These are phyloP conservation scores for Ulota crispa DNA, from an alignment of 225 moss, liverwort and hornwort species.

Conservation along the genomic window DNA sequence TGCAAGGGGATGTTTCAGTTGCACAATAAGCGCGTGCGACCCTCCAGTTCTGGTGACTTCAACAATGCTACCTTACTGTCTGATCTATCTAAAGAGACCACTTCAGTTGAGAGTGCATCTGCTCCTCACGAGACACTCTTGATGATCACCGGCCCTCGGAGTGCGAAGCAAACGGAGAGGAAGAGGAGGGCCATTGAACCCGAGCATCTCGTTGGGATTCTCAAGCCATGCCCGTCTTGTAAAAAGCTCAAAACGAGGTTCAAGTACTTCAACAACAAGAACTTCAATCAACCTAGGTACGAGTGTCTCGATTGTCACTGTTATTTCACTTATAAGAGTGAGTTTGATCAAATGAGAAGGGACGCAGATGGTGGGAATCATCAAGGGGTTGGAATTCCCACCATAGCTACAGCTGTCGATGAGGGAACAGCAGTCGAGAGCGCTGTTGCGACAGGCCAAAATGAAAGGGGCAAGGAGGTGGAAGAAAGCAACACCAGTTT, in stretches of 20 bases:
- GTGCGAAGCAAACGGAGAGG: slow-evolving; percentile 49
- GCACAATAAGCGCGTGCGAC: slow-evolving; percentile 53
- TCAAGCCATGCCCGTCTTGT: slow-evolving; percentile 47
- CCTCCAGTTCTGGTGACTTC: slow-evolving; percentile 52
- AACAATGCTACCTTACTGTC: slow-evolving; percentile 40
- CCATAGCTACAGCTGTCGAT: slow-evolving; percentile 24
- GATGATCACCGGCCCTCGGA: slow-evolving; percentile 47
- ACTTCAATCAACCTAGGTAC: slow-evolving; percentile 55
- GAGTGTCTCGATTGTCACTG: slow-evolving; percentile 57
- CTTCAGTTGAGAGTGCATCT: slow-evolving; percentile 59
- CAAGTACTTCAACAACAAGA: slow-evolving; percentile 61
- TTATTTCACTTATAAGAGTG: slow-evolving; percentile 54
- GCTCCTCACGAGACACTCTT: slow-evolving; percentile 46
- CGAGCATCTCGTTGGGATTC: slow-evolving; percentile 41
- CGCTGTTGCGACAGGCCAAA: slow-evolving; percentile 25
- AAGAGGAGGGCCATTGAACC: slow-evolving; percentile 63
- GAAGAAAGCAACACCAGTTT: slow-evolving; percentile 29
- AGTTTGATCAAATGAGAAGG: slow-evolving; percentile 45
- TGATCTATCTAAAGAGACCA: slow-evolving; percentile 49
- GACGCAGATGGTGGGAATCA: slow-evolving; percentile 35
- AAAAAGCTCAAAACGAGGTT: slow-evolving; percentile 43
- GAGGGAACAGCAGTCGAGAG: slow-evolving; percentile 33
- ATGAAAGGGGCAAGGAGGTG: slow-evolving; percentile 42
- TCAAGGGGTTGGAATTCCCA: slow-evolving; percentile 34
- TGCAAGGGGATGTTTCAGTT: slow-evolving; percentile 60